Base-by-base conservation (phyloP, 2,329 filamentous ascomycete species). In the Neofusicoccum parvum region DNA sequence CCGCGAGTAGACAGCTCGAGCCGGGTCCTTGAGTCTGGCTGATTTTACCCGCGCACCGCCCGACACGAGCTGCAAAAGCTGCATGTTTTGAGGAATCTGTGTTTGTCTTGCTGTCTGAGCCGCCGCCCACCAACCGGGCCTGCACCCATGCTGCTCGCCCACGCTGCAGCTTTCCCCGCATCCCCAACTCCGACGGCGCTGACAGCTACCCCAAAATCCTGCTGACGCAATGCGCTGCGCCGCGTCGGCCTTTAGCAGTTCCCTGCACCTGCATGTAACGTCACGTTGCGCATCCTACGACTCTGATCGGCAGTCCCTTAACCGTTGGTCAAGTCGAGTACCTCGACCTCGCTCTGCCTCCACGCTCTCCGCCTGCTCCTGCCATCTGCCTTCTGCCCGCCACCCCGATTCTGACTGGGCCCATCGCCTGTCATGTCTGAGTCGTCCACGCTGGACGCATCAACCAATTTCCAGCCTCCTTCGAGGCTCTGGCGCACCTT, bases 331-430 rank as follows among this genome's bases (percentile, higher is more conserved):
- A 78, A 56, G 69, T 79, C 76, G 62, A 79, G 64, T 48, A 75
- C 65, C 62, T 76, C 74, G 45, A 79, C 70, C 50, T 75, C 72
- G 34, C 76, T 79, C 64, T 76, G 74, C 45, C 75, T 68, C 75
- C 76, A 78, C 60, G 67, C 70, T 46, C 69, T 74, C 15, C 70
- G 73, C 12, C 41, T 14, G n/a, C 12, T n/a, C n/a, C 36, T 48
- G 43, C 34, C 20, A 10, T 34, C 48, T 4, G 15, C n/a, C 20
- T 11, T 64, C n/a, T 37, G n/a, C 32, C 45, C 45, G 54, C 63
- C 54, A 36, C 41, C 17, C 10, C 11, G 10, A 34, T 10, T 37
- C 9, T 46, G 43, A 1, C 81, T 36, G 74, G 79, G 15, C 78
- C 76, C 32, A 53, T 76, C 23, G 68, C 73, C 51, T 67, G 73